These are phyloP conservation scores for Arxiozyma telluris DNA, from an alignment of 1,139 yeast genomes.

Conservation along the genomic window DNA sequence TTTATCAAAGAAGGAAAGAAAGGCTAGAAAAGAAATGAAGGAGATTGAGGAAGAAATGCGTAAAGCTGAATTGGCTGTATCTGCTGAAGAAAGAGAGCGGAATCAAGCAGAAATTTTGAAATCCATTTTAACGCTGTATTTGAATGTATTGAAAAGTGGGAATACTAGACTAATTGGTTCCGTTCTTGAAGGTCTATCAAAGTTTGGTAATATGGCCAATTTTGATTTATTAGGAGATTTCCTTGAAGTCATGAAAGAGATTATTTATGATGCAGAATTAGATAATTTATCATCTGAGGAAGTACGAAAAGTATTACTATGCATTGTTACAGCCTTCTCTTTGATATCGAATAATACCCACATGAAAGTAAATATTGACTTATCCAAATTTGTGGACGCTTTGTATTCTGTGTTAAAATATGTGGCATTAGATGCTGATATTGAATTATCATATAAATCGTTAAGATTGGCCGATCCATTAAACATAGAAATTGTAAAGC, in stretches of 20 bases:
- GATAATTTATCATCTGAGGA: conserved; percentile 34
- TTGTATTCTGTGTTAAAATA: conserved; percentile 59
- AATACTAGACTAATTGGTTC: conserved; percentile 70
- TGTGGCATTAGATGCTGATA: conserved; percentile 67
- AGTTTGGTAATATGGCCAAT: conserved; percentile 86
- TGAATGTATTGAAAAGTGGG: conserved; percentile 62
- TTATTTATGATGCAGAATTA: conserved; percentile 47
- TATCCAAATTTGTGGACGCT: conserved; percentile 65
- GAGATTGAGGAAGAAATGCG: conserved; percentile 83
- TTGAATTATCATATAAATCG: conserved; percentile 77
- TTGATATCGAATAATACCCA: conserved; percentile 66
- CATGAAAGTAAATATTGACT: conserved; percentile 54
- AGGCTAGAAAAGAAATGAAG: conserved; percentile 76
- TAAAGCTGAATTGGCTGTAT: conserved; percentile 77
- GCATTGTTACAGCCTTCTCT: conserved; percentile 87
- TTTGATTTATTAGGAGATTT: conserved; percentile 88
- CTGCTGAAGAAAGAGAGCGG: conserved; percentile 77
- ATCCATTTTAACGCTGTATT: conserved; percentile 58
- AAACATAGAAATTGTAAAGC: conserved; percentile 40
- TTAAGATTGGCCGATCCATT: conserved; percentile 73
- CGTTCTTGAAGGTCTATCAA: conserved; percentile 83
- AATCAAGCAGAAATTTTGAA: conserved; percentile 80
- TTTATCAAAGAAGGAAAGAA: conserved; percentile 77
- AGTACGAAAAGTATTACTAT: conserved; percentile 63
- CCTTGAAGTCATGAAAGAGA: conserved; percentile 77